Conservation (phyloP, 2,329 filamentous ascomycete genomes). For the Sporothrix inflata region DNA sequence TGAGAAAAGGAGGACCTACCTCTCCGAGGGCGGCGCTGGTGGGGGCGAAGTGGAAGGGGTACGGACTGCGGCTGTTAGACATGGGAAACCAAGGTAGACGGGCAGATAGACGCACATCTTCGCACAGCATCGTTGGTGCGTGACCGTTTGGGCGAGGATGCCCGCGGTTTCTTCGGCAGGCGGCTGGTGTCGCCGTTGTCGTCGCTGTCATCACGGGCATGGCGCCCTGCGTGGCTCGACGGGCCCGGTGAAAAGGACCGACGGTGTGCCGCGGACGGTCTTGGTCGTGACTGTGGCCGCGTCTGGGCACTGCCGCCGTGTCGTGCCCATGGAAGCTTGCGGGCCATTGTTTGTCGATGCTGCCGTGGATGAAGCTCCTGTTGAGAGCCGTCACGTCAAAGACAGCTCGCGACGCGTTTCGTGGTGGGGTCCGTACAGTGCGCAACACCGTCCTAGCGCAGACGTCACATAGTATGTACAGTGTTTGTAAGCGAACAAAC, state of each 20-base stretch:
- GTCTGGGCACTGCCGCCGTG: neutral
- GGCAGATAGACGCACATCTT: neutral
- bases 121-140: neutral
- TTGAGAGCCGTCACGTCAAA: neutral
- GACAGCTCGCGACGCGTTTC: neutral
- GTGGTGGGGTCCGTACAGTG: neutral
- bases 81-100: too few species aligned
- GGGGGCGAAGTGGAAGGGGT: constrained; percentile 42
- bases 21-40: constrained; percentile 38
- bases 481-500: neutral
- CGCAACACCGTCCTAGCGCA: neutral
- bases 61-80: constrained; percentile 32
- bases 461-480: neutral
- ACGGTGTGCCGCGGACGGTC: neutral
- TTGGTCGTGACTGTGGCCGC: neutral
- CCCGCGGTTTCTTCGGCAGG: neutral
- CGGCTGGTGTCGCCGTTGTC: neutral
- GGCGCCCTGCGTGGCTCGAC: neutral
- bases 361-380: neutral
- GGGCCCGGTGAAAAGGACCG: neutral
- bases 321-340: constrained; percentile 35
- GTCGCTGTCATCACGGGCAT: neutral
- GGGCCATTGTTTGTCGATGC: constrained; percentile 30
- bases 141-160: neutral
- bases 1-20: constrained; percentile 30